A percentile compares a stretch with the other conserved stretches of the same genome.
phyloP scores from a whole-genome alignment of 202 grass and related monocot genomes.

The Carex arenaria region DNA sequence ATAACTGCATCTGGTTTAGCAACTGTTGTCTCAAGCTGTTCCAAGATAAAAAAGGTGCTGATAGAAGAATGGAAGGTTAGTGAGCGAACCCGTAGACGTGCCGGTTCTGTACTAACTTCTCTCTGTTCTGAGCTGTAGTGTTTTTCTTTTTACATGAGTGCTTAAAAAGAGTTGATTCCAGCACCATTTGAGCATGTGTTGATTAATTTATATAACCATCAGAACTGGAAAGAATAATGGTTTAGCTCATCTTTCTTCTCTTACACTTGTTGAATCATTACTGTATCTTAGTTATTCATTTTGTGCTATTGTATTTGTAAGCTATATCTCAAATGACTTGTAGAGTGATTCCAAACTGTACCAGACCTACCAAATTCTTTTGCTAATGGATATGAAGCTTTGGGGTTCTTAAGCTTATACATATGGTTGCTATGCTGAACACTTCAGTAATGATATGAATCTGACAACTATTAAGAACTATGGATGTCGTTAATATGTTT shows the following conservation, averaged over 20 bases:
- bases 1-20: constrained; percentile 63
- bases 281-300: not conserved
- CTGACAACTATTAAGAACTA: not conserved
- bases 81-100: constrained; percentile 60
- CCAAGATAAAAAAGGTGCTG: constrained; percentile 69
- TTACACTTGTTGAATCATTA: not conserved
- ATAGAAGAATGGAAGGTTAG: constrained; percentile 81
- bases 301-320: not conserved
- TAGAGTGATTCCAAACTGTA: not conserved
- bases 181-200: not conserved
- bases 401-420: not conserved
- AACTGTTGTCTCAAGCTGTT: constrained; percentile 59
- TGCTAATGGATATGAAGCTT: not conserved
- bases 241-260: not conserved
- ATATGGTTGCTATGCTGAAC: not conserved
- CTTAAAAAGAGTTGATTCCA: not conserved
- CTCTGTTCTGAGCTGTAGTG: constrained; percentile 50
- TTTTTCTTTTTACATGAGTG: not conserved
- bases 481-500: not conserved
- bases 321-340: not conserved
- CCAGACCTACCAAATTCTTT: not conserved
- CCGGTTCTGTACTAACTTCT: constrained; percentile 47
- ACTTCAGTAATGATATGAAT: not conserved
- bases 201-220: not conserved
- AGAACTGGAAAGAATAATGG: not conserved